These are phyloP conservation scores for Theobroma cacao DNA, from an alignment of 345 rosid species.

Conservation along the genomic window DNA sequence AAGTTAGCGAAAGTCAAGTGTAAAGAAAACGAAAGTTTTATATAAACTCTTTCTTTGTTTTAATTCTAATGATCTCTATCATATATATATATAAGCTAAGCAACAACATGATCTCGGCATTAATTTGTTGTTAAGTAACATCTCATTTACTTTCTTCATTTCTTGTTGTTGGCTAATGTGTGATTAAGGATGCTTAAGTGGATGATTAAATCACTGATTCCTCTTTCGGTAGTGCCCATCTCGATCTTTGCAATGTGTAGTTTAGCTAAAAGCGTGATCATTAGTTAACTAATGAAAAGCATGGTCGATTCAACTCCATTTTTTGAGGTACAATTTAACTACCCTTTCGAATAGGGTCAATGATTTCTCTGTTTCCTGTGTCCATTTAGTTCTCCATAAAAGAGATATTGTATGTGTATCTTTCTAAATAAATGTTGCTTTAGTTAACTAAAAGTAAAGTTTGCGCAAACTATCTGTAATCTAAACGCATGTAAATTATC, in stretches of 20 bases:
- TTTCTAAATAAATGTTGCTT: not conserved
- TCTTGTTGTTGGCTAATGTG: conserved; percentile 1
- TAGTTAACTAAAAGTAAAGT: not conserved
- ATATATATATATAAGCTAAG: not conserved
- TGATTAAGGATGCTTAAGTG: not conserved
- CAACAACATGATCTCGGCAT: not conserved
- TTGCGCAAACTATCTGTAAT: not conserved
- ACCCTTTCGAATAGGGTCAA: not conserved
- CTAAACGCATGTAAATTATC: not conserved
- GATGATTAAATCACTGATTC: not conserved
- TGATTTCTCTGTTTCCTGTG: not conserved
- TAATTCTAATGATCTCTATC: not conserved
- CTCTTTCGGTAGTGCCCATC: not conserved
- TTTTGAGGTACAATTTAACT: too few relatives aligned
- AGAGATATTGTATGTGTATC: not conserved
- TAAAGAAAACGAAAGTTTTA: not conserved
- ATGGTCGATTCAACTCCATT: not conserved
- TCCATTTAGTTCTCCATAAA: not conserved
- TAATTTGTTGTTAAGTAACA: not conserved
- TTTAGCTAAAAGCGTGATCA: not conserved
- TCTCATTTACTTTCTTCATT: not conserved
- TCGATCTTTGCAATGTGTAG: not conserved
- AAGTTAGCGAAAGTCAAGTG: not conserved
- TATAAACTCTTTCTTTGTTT: not conserved
- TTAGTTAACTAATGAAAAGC: too few relatives aligned